Evolutionary conservation across 1,284 basidiomycete genomes (phyloP), one percentile per base, ranked within the genome.

Genomic region (Porodaedalea pini): DNA sequence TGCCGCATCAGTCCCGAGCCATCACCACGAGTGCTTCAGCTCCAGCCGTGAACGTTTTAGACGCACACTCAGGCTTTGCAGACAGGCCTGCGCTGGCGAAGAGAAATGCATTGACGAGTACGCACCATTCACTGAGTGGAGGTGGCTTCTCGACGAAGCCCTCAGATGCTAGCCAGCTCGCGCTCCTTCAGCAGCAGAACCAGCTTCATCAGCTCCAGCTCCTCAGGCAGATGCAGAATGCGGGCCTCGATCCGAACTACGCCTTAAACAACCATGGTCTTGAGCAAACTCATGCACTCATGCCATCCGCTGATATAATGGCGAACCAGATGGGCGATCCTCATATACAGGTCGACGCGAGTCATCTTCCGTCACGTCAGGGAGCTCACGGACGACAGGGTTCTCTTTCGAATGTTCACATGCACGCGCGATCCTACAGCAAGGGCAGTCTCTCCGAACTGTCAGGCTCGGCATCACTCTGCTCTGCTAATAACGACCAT

Each of bases 141-240:
- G n/a, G n/a, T n/a, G 45, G 54, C 25, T 11, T 51, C 11, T 41
- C 39, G 11, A 23, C 57, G 7, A 47, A 56, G 23, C 27, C 45
- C 13, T 37, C 52, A 17, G 54, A 51, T 19, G 32, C 54, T 25
- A 52, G 29, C 15, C 54, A 51, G 10, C 51, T 52, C 8, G 54
- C 54, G 11, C 43, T 60, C 17, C 23, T 56, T 2, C 58, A 60
- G 32, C 58, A 60, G 19, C 53, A 56, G 19, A 43, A 32, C 36
- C 58, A 60, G 27, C 40, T 60, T 8, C 54, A 53, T 32, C 58
- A 60, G 43, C 50, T 60, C 6, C 58, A 60, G 13, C 50, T 60
- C 32, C 21, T 60, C 23, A 49, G 52, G 17, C 58, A 60, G 21
- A 55, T 59, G 52, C 57, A 59, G 31, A 51, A 44, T 15, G 25